Evolutionary conservation across 345 rosid species (phyloP).

Genomic region (Odontarrhena argentea): DNA sequence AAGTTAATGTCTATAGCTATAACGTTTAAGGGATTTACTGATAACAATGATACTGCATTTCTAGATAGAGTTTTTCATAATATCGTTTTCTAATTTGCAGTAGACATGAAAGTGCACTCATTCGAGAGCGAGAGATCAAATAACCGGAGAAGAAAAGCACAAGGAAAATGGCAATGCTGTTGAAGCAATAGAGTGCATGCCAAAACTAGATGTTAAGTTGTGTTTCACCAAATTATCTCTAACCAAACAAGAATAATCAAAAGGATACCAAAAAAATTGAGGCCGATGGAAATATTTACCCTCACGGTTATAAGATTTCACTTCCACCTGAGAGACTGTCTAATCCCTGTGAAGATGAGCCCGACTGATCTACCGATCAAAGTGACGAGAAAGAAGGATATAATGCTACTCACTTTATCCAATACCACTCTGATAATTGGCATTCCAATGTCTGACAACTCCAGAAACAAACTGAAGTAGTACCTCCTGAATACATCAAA

Average conservation of each 20-base stretch:
- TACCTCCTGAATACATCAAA: conserved; percentile 64
- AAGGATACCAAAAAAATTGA: conserved; percentile 27
- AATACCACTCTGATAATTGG: conserved; percentile 70
- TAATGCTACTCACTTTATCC: conserved; percentile 68
- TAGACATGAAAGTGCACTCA: neutral
- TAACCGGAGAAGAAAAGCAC: neutral
- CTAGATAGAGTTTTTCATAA: too few species aligned
- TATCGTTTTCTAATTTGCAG: neutral
- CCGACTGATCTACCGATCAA: conserved; percentile 89
- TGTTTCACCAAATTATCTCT: conserved; percentile 20
- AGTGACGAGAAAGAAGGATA: conserved; percentile 83
- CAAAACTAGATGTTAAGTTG: conserved; percentile 17
- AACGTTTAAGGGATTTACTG: too few species aligned
- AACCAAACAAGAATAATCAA: conserved; percentile 32
- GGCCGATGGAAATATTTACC: conserved; percentile 8
- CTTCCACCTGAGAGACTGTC: conserved; percentile 92
- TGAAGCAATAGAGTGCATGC: conserved; percentile 20
- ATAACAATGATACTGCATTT: too few species aligned
- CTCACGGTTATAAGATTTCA: conserved; percentile 41
- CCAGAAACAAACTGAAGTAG: conserved; percentile 82
- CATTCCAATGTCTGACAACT: conserved; percentile 77
- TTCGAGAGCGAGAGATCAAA: neutral
- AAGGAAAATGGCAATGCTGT: neutral
- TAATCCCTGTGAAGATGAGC: conserved; percentile 84
- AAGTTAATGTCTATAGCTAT: too few species aligned